These are phyloP conservation scores for Cephaloascus fragrans DNA, from an alignment of 805 yeast genomes.

Conservation along the genomic window DNA sequence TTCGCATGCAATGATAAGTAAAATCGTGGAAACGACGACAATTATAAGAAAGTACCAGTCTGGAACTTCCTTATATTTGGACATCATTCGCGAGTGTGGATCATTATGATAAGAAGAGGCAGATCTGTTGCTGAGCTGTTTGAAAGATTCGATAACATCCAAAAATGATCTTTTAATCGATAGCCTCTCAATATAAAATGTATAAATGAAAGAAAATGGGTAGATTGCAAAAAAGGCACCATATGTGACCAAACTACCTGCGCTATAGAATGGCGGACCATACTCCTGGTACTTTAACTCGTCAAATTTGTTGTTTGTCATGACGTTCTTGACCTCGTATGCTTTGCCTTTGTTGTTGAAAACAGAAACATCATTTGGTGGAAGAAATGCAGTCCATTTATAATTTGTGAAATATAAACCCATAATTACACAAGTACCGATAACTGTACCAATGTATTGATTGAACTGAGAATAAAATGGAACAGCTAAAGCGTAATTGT, in stretches of 20 bases:
- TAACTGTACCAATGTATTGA: constrained; percentile 9
- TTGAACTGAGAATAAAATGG: constrained; percentile 11
- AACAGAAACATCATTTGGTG: constrained; percentile 28
- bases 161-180: not conserved
- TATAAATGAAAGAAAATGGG: constrained; percentile 12
- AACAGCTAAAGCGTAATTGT: constrained; percentile 10
- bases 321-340: constrained; percentile 25
- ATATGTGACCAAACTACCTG: constrained; percentile 16
- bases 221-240: constrained; percentile 18
- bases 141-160: not conserved
- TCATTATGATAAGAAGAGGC: constrained; percentile 11
- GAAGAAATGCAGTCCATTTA: constrained; percentile 16
- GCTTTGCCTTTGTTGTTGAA: constrained; percentile 27
- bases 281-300: constrained; percentile 10
- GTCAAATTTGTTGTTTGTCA: constrained; percentile 17
- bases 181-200: constrained; percentile 2
- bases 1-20: constrained; percentile 31
- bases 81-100: constrained; percentile 20
- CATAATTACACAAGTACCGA: constrained; percentile 11
- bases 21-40: constrained; percentile 16
- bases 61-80: constrained; percentile 24
- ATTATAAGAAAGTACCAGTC: constrained; percentile 19
- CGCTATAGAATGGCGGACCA: constrained; percentile 21
- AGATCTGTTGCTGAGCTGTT: not conserved
- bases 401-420: constrained; percentile 13